phyloP scores from a whole-genome alignment of 495 filamentous ascomycete species.

The Poronia punctata region DNA sequence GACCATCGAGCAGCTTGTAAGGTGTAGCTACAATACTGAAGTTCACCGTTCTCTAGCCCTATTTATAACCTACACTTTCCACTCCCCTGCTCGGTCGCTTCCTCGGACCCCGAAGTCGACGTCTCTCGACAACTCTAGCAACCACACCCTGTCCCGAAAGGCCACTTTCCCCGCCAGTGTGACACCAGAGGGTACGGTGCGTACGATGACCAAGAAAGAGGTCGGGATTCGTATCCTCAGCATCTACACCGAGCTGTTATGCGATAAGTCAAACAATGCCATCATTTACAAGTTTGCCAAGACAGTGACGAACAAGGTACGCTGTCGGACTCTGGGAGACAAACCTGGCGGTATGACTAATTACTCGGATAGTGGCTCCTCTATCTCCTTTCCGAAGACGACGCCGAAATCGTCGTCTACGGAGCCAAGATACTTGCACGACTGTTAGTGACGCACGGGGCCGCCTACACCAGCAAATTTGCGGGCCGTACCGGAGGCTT shows the following conservation, averaged over 20 bases:
- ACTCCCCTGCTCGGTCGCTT: slow-evolving; percentile 50
- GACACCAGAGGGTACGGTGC: slow-evolving; percentile 6
- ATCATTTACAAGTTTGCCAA: slow-evolving; percentile 83
- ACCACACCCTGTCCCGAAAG: slow-evolving; percentile 19
- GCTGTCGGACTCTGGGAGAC: too few species aligned
- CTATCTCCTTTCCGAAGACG: slow-evolving; percentile 82
- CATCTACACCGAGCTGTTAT: slow-evolving; percentile 79
- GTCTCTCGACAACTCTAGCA: slow-evolving; percentile 23
- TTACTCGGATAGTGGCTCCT: slow-evolving; percentile 80
- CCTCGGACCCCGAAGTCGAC: slow-evolving; percentile 46
- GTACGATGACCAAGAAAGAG: slow-evolving; percentile 46
- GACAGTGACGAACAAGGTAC: slow-evolving; percentile 94
- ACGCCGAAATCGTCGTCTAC: slow-evolving; percentile 72
- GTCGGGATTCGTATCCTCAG: slow-evolving; percentile 70
- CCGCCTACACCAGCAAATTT: slow-evolving; percentile 76
- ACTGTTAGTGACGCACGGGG: slow-evolving; percentile 73
- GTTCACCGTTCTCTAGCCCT: slow-evolving; percentile 80
- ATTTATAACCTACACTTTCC: slow-evolving; percentile 88
- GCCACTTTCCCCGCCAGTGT: slow-evolving; percentile 25
- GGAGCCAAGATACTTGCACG: slow-evolving; percentile 82
- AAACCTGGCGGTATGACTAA: too few species aligned
- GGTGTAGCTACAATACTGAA: slow-evolving; percentile 71
- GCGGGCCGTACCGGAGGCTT: slow-evolving; percentile 79
- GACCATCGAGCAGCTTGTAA: slow-evolving; percentile 70
- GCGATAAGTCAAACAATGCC: slow-evolving; percentile 56